Conservation (phyloP, 1,284 basidiomycete species). For the Cryptococcus sp. region DNA sequence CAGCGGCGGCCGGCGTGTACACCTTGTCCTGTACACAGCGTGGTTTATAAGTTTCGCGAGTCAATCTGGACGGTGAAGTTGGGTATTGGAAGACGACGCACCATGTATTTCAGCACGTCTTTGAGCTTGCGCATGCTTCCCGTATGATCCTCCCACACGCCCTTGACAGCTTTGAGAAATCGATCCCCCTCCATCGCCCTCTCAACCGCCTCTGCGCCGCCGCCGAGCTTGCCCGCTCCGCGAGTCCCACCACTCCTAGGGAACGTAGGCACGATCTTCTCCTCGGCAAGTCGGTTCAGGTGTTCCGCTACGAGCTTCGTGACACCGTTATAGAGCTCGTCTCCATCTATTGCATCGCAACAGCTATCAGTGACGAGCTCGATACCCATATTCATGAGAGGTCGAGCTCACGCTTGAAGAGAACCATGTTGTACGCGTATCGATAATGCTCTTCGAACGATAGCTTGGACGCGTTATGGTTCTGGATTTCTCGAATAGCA, state of each 20-base stretch:
- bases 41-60: neutral
- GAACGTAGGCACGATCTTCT: slow-evolving; percentile 80
- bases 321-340: slow-evolving; percentile 85
- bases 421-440: slow-evolving; percentile 90
- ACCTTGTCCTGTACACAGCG: slow-evolving; percentile 79
- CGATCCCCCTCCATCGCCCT: slow-evolving; percentile 69
- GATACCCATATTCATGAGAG: neutral
- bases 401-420: slow-evolving; percentile 64
- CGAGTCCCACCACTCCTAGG: slow-evolving; percentile 57
- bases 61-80: neutral
- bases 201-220: slow-evolving; percentile 48
- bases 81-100: slow-evolving; percentile 52
- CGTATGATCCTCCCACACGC: slow-evolving; percentile 93
- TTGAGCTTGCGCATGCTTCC: slow-evolving; percentile 86
- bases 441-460: slow-evolving; percentile 97
- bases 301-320: slow-evolving; percentile 78
- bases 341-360: slow-evolving; percentile 58
- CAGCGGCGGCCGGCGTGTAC: slow-evolving; percentile 68
- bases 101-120: slow-evolving; percentile 95
- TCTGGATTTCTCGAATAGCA: slow-evolving; percentile 94
- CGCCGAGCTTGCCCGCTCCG: slow-evolving; percentile 37
- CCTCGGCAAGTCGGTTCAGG: slow-evolving; percentile 74
- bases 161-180: slow-evolving; percentile 77
- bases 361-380: neutral
- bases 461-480: slow-evolving; percentile 87